Evolutionary conservation across 2,329 filamentous ascomycete genomes (phyloP).

Genomic region (Alternaria sp.): DNA sequence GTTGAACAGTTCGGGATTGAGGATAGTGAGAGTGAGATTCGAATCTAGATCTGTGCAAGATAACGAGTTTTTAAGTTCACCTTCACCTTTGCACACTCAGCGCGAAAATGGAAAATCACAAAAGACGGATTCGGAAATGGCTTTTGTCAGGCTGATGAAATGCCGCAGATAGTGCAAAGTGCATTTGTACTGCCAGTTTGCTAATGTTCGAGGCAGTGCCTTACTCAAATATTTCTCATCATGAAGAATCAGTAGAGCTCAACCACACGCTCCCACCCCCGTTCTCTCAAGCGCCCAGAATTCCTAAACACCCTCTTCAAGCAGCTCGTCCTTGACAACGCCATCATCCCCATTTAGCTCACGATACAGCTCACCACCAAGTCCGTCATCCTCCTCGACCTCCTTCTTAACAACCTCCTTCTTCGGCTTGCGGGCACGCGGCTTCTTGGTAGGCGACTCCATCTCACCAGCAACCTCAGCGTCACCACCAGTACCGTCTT

Average conservation of each 20-base stretch:
- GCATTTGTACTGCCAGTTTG: neutral
- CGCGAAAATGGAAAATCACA: neutral
- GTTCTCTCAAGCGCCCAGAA: neutral
- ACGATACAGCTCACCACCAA: neutral
- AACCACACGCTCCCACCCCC: fast-evolving
- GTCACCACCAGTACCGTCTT: neutral
- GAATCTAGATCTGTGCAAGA: neutral
- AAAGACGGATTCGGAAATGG: neutral
- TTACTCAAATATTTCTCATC: neutral
- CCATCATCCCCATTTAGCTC: neutral
- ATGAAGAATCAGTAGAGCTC: neutral
- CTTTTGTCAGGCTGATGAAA: neutral
- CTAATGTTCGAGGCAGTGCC: neutral
- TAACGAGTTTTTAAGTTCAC: neutral
- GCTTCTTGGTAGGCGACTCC: neutral
- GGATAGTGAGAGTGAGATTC: neutral
- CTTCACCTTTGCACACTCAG: neutral
- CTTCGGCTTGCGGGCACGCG: neutral
- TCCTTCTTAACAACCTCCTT: neutral
- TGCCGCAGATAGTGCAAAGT: neutral
- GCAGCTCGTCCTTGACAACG: neutral
- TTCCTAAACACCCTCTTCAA: neutral
- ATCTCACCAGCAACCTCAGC: neutral
- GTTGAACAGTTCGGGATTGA: neutral
- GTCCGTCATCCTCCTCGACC: neutral